Evolutionary conservation across 202 grass and related monocot species (phyloP).

Genomic region (Carex arenaria): DNA sequence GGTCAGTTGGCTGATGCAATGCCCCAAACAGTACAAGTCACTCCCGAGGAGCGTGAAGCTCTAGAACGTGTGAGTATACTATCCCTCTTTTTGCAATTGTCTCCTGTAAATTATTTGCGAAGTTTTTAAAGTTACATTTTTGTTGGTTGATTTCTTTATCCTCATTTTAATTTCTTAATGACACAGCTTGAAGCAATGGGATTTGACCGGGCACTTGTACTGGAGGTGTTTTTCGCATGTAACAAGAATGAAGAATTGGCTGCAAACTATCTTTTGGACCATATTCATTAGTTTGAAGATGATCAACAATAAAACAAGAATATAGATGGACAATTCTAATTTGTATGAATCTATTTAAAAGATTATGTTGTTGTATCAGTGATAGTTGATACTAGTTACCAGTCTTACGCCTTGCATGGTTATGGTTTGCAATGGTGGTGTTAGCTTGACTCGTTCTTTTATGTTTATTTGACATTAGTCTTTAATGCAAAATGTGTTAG

Average conservation of each 20-base stretch:
- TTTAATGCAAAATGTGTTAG: slow-evolving; percentile 7
- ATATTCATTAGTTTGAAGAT: slow-evolving; percentile 80
- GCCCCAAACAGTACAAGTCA: slow-evolving; percentile 58
- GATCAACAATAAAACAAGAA: slow-evolving; percentile 28
- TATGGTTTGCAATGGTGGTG: neutral
- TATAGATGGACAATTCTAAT: slow-evolving; percentile 26
- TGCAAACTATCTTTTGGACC: slow-evolving; percentile 86
- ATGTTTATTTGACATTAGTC: slow-evolving; percentile 12
- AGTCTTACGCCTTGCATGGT: slow-evolving; percentile 28
- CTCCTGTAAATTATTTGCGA: neutral
- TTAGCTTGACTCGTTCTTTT: slow-evolving; percentile 16
- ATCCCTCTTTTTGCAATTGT: slow-evolving; percentile 12
- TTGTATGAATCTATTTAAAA: slow-evolving; percentile 6
- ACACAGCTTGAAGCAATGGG: slow-evolving; percentile 89
- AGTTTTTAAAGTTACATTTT: neutral
- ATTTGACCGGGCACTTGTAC: slow-evolving; percentile 66
- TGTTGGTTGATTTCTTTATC: neutral
- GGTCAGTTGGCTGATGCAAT: slow-evolving; percentile 70
- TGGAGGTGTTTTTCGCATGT: slow-evolving; percentile 89
- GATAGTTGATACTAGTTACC: slow-evolving; percentile 16
- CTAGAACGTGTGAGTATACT: slow-evolving; percentile 73
- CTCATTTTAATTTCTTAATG: neutral
- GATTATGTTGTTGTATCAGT: slow-evolving; percentile 20
- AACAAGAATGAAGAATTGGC: slow-evolving; percentile 79
- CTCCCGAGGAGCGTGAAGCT: slow-evolving; percentile 88